Evolutionary conservation across 1,139 yeast species (phyloP), one percentile per base, ranked within the genome.

Genomic region (Suhomyces panamericanus): DNA sequence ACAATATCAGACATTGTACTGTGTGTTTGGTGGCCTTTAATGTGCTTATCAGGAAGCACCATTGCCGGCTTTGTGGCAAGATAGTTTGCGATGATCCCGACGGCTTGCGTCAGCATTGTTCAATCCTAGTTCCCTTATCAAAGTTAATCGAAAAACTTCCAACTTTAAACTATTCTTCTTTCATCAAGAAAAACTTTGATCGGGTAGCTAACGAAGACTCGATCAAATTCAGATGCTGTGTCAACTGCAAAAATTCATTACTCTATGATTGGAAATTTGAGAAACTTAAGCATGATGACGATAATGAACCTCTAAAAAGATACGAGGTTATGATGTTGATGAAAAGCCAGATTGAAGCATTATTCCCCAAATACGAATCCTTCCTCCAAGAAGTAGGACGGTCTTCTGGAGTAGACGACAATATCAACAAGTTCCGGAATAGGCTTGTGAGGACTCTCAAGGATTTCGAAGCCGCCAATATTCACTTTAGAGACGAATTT

Each of bases 61-160:
- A 89, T 60, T 89, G 96, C 60, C 70, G 96, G 29, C 63, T 88
- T 29, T 93, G 98, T 67, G 98, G 98, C 0, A 60, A 66, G 28
- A 78, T 87, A 1, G 90, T 89, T 0, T 91, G 98, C 66, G 95
- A 87, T 32, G 85, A 84, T 55, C 58, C 76, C 0, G 56, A 52
- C 32, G 66, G 66, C 2, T 61, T 60, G 36, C 52, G 74, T 13
- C 54, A 60, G 43, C 52, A 57, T 9, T 91, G 98, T 62, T 88
- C 96, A 0, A 79, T 83, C 55, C 79, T 82, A 47, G 84, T 88
- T 0, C 89, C 91, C 0, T 55, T 86, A 1, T 61, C 68, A 6
- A 63, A 77, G 9, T 62, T 87, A 16, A 62, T 80, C 10, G 72
- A 69, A 15, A 62, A 73, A 35, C 55, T 77, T 32, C 72, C 73